phyloP scores from a whole-genome alignment of 345 rosid genomes.

The Odontarrhena argentea region DNA sequence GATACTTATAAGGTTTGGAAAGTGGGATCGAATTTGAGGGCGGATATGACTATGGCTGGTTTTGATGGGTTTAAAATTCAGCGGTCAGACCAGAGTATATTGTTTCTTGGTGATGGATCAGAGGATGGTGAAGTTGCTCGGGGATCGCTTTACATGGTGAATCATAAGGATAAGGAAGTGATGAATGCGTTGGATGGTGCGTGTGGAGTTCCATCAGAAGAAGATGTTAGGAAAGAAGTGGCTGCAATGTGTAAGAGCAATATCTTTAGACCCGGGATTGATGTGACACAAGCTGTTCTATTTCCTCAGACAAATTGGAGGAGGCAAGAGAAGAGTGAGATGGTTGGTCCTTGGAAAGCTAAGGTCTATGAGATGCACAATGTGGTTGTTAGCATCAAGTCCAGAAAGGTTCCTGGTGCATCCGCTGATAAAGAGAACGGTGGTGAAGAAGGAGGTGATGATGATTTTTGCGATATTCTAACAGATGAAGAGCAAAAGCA shows the following conservation, averaged over 20 bases:
- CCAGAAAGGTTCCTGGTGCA: constrained; percentile 88
- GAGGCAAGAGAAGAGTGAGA: constrained; percentile 87
- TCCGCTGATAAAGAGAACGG: constrained; percentile 81
- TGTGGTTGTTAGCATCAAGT: constrained; percentile 92
- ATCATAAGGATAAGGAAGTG: constrained; percentile 93
- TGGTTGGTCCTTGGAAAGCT: constrained; percentile 89
- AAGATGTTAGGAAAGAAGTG: constrained; percentile 87
- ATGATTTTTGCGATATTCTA: constrained; percentile 66
- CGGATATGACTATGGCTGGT: constrained; percentile 99
- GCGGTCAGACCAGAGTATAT: constrained; percentile 81
- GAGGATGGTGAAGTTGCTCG: constrained; percentile 75
- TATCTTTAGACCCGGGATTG: constrained; percentile 93
- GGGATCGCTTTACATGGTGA: constrained; percentile 83
- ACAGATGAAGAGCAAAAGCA: constrained; percentile 92
- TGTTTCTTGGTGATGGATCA: constrained; percentile 96
- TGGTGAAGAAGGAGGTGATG: constrained; percentile 54
- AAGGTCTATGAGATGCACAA: constrained; percentile 98
- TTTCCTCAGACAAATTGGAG: constrained; percentile 93
- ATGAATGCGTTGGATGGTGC: constrained; percentile 97
- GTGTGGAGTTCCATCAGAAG: constrained; percentile 73
- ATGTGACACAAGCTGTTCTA: constrained; percentile 91
- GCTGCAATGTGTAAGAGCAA: constrained; percentile 87
- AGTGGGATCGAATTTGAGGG: constrained; percentile 87
- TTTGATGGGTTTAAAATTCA: constrained; percentile 94
- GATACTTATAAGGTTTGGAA: constrained; percentile 98